These are phyloP conservation scores for Inonotus hispidus DNA, from an alignment of 1,284 basidiomycete genomes.

Conservation along the genomic window DNA sequence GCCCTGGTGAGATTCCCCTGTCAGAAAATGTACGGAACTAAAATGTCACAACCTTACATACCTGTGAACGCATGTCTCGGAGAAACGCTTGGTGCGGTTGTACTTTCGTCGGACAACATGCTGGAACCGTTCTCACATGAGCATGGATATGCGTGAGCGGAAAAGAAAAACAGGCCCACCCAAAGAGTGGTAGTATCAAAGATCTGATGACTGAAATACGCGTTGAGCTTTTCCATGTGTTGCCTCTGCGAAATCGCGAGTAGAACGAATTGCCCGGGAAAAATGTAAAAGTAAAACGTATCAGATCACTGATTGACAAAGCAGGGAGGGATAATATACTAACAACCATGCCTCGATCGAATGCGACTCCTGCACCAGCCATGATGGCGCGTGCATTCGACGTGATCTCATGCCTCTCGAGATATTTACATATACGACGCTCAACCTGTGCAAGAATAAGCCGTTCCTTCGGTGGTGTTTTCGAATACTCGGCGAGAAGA, in stretches of 20 bases:
- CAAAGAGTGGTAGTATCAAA: slow-evolving; percentile 17
- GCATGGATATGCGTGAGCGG: background rate
- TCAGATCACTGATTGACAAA: background rate
- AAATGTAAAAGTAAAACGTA: background rate
- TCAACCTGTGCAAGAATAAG: slow-evolving; percentile 13
- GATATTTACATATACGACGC: slow-evolving; percentile 5
- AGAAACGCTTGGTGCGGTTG: slow-evolving; percentile 11
- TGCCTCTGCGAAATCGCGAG: slow-evolving; percentile 6
- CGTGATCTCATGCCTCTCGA: slow-evolving; percentile 5
- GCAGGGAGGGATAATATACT: background rate
- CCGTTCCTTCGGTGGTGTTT: slow-evolving; percentile 2
- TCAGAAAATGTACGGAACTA: background rate
- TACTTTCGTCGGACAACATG: slow-evolving; percentile 13
- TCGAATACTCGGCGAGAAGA: slow-evolving; percentile 5
- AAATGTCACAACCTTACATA: background rate
- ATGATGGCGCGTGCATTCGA: slow-evolving; percentile 7
- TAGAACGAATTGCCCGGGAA: background rate
- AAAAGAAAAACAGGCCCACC: slow-evolving; percentile 5
- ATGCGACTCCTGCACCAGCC: slow-evolving; percentile 17
- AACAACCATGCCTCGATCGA: slow-evolving; percentile 17
- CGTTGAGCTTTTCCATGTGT: slow-evolving; percentile 16
- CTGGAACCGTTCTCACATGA: no score
- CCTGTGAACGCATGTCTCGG: slow-evolving; percentile 8
- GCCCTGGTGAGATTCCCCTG: background rate
- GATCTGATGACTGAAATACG: slow-evolving; percentile 13